phyloP scores from a whole-genome alignment of 2,329 filamentous ascomycete species.

The Fusarium staphyleae region DNA sequence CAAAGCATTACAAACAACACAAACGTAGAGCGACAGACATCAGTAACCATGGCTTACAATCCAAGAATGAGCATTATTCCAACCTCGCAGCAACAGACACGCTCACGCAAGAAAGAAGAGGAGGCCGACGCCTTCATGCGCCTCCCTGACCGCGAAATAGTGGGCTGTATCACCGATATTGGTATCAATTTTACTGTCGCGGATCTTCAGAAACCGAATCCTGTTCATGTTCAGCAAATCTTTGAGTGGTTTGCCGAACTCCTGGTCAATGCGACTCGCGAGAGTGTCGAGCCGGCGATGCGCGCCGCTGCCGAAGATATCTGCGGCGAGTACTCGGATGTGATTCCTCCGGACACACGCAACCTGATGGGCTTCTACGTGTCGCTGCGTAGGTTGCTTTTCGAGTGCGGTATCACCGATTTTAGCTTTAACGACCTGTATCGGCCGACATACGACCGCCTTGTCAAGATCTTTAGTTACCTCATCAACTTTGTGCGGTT shows the following conservation, averaged over 20 bases:
- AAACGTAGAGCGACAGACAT: neutral
- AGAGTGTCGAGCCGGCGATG: conserved; percentile 95
- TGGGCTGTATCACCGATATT: conserved; percentile 96
- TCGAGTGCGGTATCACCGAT: conserved; percentile 90
- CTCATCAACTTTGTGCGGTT: conserved; percentile 99
- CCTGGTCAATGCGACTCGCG: conserved; percentile 90
- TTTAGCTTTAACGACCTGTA: conserved; percentile 94
- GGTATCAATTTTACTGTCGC: conserved; percentile 86
- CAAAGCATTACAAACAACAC: neutral
- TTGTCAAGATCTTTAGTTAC: conserved; percentile 96
- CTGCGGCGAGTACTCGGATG: conserved; percentile 82
- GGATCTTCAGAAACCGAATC: conserved; percentile 92
- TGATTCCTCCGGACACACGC: conserved; percentile 85
- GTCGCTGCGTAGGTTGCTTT: conserved; percentile 77
- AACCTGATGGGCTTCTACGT: conserved; percentile 97
- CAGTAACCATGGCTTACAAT: conserved; percentile 62
- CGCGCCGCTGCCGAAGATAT: conserved; percentile 87
- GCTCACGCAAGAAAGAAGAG: conserved; percentile 65
- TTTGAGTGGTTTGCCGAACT: conserved; percentile 98
- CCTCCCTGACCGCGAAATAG: conserved; percentile 78
- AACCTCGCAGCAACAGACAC: conserved; percentile 57
- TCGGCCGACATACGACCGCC: conserved; percentile 85
- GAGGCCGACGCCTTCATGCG: conserved; percentile 67
- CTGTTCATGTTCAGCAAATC: conserved; percentile 93
- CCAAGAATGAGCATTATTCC: conserved; percentile 68